These are phyloP conservation scores for Tolypocladium amazonense DNA, from an alignment of 2,329 filamentous ascomycete species.

Conservation along the genomic window DNA sequence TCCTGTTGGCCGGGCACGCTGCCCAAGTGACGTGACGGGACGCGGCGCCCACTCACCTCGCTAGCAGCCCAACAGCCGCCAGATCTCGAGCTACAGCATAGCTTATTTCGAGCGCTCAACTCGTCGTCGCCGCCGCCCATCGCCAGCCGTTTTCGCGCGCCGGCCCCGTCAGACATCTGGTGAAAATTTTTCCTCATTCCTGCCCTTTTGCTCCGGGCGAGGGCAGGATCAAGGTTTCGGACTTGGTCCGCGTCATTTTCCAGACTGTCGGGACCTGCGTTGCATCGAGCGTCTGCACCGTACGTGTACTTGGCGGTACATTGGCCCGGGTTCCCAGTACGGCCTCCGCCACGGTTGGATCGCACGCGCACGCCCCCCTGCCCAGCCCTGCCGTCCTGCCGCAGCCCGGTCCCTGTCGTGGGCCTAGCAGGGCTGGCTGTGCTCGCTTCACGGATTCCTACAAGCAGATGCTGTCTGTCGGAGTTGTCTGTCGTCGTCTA, in stretches of 20 bases:
- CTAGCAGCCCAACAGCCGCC: neutral
- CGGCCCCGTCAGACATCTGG: neutral
- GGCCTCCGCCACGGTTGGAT: neutral
- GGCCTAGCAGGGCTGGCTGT: neutral
- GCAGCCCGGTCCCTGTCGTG: neutral
- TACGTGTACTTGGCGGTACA: neutral
- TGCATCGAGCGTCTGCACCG: constrained; percentile 7
- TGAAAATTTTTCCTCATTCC: neutral
- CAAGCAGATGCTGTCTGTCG: no score
- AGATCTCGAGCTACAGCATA: neutral
- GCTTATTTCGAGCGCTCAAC: neutral
- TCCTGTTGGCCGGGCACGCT: neutral
- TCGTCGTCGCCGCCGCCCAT: neutral
- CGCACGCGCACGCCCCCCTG: no score
- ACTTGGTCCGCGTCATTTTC: constrained; percentile 15
- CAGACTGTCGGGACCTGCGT: constrained; percentile 22
- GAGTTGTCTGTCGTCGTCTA: neutral
- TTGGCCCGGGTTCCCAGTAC: neutral
- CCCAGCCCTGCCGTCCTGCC: neutral
- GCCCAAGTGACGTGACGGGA: neutral
- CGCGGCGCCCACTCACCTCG: neutral
- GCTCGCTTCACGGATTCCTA: no score
- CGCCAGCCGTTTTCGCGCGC: neutral
- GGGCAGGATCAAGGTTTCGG: neutral
- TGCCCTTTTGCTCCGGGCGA: neutral